Conservation (phyloP, 1,284 basidiomycete species). For the Earliella scabrosa region DNA sequence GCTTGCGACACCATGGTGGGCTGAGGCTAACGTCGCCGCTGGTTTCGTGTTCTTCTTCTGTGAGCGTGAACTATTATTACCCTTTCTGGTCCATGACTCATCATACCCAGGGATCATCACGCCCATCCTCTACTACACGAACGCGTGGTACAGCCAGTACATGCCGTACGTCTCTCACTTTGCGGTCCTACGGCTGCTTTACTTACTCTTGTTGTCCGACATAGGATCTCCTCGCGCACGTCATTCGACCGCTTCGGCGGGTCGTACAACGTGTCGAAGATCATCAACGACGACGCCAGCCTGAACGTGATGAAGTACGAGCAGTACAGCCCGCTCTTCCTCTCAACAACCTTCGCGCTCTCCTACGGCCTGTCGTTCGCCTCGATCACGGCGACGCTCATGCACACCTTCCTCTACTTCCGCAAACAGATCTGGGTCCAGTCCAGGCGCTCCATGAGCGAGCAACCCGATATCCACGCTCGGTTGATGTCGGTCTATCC, state of each 20-base stretch:
- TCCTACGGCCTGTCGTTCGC: constrained; percentile 68
- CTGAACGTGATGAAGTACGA: constrained; percentile 58
- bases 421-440: constrained; percentile 77
- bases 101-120: constrained; percentile 63
- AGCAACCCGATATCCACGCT: constrained; percentile 87
- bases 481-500: constrained; percentile 80
- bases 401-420: constrained; percentile 84
- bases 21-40: constrained; percentile 56
- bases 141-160: constrained; percentile 41
- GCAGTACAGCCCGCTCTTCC: constrained; percentile 62
- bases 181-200: too few relatives aligned
- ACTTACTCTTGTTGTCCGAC: too few relatives aligned
- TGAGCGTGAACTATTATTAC: constrained; percentile 29
- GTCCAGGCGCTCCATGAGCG: constrained; percentile 63
- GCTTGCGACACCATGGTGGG: constrained; percentile 63
- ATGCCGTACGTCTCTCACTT: constrained; percentile 53
- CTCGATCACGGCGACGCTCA: constrained; percentile 60
- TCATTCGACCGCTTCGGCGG: constrained; percentile 62
- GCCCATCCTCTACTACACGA: constrained; percentile 58
- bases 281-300: constrained; percentile 53
- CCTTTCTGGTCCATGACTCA: too few relatives aligned
- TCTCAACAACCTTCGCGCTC: constrained; percentile 72
- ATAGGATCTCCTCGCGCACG: constrained; percentile 55
- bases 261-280: constrained; percentile 59
- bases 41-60: constrained; percentile 66